These are phyloP conservation scores for Phellinidium pouzarii DNA, from an alignment of 1,284 basidiomycete genomes.

Conservation along the genomic window DNA sequence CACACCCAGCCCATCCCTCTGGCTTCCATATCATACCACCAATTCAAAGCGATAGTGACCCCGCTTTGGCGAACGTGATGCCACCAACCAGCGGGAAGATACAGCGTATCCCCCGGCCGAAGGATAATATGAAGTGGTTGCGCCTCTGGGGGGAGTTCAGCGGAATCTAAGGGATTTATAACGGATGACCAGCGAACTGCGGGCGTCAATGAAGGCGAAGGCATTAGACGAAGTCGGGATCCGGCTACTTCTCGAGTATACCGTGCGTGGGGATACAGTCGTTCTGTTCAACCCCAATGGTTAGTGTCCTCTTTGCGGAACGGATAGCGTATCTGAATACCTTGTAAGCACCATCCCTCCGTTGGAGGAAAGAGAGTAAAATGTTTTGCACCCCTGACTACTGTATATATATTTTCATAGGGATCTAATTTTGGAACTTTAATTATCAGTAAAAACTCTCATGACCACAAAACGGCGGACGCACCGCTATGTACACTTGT, in stretches of 20 bases:
- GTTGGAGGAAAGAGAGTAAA: conserved; percentile 84
- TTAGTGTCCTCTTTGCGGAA: conserved; percentile 1
- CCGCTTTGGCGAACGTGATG: conserved; percentile 73
- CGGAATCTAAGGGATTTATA: conserved; percentile 42
- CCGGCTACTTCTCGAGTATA: conserved; percentile 40
- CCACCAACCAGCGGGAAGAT: conserved; percentile 88
- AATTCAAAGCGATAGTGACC: conserved; percentile 74
- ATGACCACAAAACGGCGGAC: conserved; percentile 18
- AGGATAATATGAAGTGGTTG: conserved; percentile 64
- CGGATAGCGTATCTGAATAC: conserved; percentile 35
- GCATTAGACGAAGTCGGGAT: conserved; percentile 37
- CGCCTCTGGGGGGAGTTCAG: conserved; percentile 41
- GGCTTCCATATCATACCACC: conserved; percentile 82
- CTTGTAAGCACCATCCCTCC: conserved; percentile 77
- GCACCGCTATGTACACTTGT: conserved; percentile 83
- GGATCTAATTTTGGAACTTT: conserved; percentile 47
- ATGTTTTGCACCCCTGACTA: conserved; percentile 76
- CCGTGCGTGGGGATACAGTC: conserved; percentile 60
- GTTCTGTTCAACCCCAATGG: conserved; percentile 38
- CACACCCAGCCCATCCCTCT: conserved; percentile 63
- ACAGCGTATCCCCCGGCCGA: conserved; percentile 72
- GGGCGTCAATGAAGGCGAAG: conserved; percentile 35
- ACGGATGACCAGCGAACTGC: conserved; percentile 72
- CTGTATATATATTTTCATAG: conserved; percentile 89
- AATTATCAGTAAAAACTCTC: background rate